Conservation (phyloP, 352 stramenopile genomes). For the Elongisporangium senticosum region DNA sequence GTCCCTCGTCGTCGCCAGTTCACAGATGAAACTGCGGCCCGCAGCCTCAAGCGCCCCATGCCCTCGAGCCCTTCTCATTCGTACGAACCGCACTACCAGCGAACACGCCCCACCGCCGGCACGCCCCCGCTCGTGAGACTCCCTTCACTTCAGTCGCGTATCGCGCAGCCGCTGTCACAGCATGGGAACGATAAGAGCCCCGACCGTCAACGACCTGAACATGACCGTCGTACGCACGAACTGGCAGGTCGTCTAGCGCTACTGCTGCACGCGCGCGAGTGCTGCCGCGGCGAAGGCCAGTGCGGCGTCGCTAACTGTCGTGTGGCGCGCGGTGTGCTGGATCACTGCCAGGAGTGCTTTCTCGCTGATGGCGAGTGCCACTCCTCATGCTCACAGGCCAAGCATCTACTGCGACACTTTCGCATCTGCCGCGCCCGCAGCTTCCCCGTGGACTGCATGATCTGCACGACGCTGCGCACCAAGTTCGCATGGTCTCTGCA, state of each 20-base stretch:
- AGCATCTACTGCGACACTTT: constrained; percentile 44
- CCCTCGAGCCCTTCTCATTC: background rate
- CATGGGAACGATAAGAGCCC: background rate
- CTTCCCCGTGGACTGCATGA: constrained; percentile 16
- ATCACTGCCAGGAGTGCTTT: constrained; percentile 53
- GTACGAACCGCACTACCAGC: background rate
- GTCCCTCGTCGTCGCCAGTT: background rate
- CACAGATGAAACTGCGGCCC: background rate
- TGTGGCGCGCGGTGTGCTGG: constrained; percentile 42
- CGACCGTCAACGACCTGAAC: background rate
- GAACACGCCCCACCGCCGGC: background rate
- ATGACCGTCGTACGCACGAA: constrained; percentile 20
- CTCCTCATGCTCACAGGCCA: constrained; percentile 37
- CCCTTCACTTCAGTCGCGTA: background rate
- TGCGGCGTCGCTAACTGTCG: constrained; percentile 32
- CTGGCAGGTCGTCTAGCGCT: constrained; percentile 32
- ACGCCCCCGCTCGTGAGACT: background rate
- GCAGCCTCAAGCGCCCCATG: background rate
- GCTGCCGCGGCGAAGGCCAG: constrained; percentile 16
- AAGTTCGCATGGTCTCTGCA: constrained; percentile 33
- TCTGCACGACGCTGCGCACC: constrained; percentile 20
- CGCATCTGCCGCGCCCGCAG: constrained; percentile 27
- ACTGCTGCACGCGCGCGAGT: constrained; percentile 42
- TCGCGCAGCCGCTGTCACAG: background rate
- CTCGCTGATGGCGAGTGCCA: constrained; percentile 30